Evolutionary conservation across 345 rosid species (phyloP).

Genomic region (Rhodamnia rubescens): DNA sequence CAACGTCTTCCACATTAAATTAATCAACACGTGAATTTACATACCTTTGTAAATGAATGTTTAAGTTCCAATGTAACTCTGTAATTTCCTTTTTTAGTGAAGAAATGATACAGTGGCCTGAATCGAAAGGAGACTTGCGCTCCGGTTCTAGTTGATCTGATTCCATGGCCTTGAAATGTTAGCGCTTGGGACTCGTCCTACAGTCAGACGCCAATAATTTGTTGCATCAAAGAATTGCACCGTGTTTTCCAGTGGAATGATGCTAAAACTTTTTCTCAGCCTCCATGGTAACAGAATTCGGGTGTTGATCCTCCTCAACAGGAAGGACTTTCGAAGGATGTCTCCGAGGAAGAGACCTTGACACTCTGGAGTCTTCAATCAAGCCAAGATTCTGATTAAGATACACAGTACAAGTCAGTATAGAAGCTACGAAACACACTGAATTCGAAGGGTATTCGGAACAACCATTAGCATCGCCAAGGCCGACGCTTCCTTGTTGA

Average conservation of each 20-base stretch:
- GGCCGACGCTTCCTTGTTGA: conserved; percentile 93
- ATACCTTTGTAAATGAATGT: neutral
- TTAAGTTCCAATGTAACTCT: too few relatives aligned
- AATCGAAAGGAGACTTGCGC: conserved; percentile 19
- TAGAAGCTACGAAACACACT: neutral
- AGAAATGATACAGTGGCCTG: neutral
- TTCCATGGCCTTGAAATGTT: conserved; percentile 58
- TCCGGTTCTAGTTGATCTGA: conserved; percentile 43
- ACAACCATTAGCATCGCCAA: conserved; percentile 72
- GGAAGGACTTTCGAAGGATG: conserved; percentile 84
- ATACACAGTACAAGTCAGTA: neutral
- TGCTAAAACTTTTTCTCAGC: neutral
- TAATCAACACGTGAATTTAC: neutral
- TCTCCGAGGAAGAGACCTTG: conserved; percentile 78
- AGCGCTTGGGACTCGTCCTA: conserved; percentile 96
- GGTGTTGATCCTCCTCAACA: conserved; percentile 90
- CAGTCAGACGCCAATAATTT: conserved; percentile 1
- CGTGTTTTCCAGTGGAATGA: neutral
- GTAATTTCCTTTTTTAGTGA: neutral
- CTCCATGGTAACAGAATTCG: conserved; percentile 51
- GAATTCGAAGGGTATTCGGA: neutral
- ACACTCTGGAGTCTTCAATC: conserved; percentile 76
- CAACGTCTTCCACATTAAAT: neutral
- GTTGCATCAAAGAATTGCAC: neutral
- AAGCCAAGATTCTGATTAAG: conserved; percentile 76